Evolutionary conservation across 2,329 filamentous ascomycete genomes (phyloP).

Genomic region (Epichloe sibirici): DNA sequence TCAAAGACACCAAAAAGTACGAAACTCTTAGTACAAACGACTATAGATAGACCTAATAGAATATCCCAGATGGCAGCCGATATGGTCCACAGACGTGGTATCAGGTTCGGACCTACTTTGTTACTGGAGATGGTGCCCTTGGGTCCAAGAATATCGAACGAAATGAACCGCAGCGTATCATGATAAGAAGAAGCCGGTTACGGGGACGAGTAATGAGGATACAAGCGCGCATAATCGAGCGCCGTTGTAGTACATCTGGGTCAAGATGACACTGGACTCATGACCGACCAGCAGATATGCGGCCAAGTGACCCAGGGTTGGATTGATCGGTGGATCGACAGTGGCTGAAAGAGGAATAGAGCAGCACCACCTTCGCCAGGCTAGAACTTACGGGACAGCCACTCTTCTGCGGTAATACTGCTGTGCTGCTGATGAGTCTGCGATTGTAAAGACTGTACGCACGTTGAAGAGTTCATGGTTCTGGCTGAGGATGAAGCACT

Average conservation of each 20-base stretch:
- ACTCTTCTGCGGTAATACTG: neutral
- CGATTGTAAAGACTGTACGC: neutral
- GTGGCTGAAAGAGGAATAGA: neutral
- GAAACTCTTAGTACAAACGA: neutral
- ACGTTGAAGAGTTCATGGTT: neutral
- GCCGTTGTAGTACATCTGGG: neutral
- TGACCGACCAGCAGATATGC: no score
- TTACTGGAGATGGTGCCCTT: no score
- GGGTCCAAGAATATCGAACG: no score
- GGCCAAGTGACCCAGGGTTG: no score
- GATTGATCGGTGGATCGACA: no score
- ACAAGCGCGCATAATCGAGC: neutral
- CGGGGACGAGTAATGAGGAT: neutral
- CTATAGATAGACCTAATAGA: neutral
- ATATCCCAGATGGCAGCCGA: neutral
- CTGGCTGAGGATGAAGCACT: neutral
- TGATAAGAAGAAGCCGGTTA: no score
- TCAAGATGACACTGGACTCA: no score
- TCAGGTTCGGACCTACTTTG: no score
- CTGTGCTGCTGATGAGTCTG: neutral
- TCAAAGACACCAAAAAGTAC: no score
- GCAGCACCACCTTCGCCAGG: no score
- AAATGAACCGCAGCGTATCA: no score
- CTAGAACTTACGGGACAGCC: no score
- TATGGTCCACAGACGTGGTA: neutral